Conservation (phyloP, 352 stramenopile genomes). For the Pythium sukuiense region DNA sequence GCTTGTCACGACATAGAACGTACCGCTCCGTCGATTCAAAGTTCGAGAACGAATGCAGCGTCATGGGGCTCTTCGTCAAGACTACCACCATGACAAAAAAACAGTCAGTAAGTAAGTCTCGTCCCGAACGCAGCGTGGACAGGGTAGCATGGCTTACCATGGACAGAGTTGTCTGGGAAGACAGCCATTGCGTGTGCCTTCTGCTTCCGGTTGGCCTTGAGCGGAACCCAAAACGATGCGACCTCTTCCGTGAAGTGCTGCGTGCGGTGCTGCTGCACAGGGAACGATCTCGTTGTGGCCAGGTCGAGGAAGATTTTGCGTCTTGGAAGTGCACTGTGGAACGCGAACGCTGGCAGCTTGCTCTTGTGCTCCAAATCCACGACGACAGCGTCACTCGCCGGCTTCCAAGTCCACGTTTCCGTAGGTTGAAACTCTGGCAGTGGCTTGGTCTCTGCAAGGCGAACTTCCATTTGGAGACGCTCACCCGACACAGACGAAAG, state of each 20-base stretch:
- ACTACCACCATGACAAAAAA: slow-evolving; percentile 27
- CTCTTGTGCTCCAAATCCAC: slow-evolving; percentile 23
- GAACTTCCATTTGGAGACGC: slow-evolving; percentile 36
- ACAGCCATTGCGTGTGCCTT: slow-evolving; percentile 49
- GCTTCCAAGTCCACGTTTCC: slow-evolving; percentile 28
- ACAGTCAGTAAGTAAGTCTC: not conserved
- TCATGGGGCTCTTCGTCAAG: slow-evolving; percentile 53
- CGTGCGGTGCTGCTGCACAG: slow-evolving; percentile 53
- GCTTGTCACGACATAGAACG: not conserved
- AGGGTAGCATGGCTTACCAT: slow-evolving; percentile 36
- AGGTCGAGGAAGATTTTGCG: slow-evolving; percentile 68
- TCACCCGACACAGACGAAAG: slow-evolving; percentile 38
- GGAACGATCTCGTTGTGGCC: slow-evolving; percentile 52
- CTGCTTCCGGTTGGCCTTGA: slow-evolving; percentile 60
- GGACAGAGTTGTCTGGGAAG: slow-evolving; percentile 61
- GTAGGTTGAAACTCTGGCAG: slow-evolving; percentile 39
- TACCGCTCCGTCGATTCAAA: slow-evolving; percentile 47
- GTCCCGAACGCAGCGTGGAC: not conserved
- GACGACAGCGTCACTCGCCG: slow-evolving; percentile 11
- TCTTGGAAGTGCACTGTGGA: slow-evolving; percentile 36
- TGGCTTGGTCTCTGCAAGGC: slow-evolving; percentile 37
- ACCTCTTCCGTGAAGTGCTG: slow-evolving; percentile 65
- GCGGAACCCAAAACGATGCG: slow-evolving; percentile 60
- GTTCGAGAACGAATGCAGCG: slow-evolving; percentile 57
- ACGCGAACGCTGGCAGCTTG: slow-evolving; percentile 29